Evolutionary conservation across 2,329 filamentous ascomycete genomes (phyloP).

Genomic region (Neopestalotiopsis clavispora): DNA sequence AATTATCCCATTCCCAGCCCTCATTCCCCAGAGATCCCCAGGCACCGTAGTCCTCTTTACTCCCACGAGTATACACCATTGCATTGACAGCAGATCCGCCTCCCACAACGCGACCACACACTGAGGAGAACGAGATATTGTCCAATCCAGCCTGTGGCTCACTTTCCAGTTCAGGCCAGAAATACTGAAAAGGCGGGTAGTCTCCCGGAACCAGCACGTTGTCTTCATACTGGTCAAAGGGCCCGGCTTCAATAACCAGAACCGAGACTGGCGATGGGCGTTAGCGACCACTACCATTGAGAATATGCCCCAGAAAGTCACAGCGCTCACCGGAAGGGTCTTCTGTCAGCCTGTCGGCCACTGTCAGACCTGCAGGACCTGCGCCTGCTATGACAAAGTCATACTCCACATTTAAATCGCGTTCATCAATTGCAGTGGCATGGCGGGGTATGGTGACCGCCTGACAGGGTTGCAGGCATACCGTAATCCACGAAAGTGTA

Average conservation of each 20-base stretch:
- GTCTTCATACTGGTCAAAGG: slow-evolving; percentile 21
- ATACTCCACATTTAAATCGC: slow-evolving; percentile 10
- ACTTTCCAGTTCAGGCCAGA: slow-evolving; percentile 16
- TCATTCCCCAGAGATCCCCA: slow-evolving; percentile 39
- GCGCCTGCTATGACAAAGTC: slow-evolving; percentile 26
- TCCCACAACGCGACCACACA: slow-evolving; percentile 37
- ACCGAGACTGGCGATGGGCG: neutral
- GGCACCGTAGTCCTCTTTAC: slow-evolving; percentile 37
- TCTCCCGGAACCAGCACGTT: slow-evolving; percentile 22
- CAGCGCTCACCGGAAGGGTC: slow-evolving; percentile 12
- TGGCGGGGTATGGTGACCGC: neutral
- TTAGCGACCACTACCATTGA: too few relatives aligned
- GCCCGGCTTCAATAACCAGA: slow-evolving; percentile 17
- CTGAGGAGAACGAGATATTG: slow-evolving; percentile 29
- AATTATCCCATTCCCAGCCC: slow-evolving; percentile 39
- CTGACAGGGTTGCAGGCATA: neutral
- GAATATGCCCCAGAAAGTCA: too few relatives aligned
- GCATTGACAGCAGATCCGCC: slow-evolving; percentile 42
- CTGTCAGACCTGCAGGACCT: slow-evolving; percentile 23
- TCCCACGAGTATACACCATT: slow-evolving; percentile 40
- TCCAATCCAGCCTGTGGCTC: slow-evolving; percentile 24
- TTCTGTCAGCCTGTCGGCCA: slow-evolving; percentile 26
- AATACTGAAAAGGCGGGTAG: slow-evolving; percentile 21
- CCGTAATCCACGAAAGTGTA: neutral
- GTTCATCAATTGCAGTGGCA: neutral